A percentile compares a stretch with the other conserved stretches of the same genome.
Conservation (phyloP, 2,329 filamentous ascomycete genomes). For the Exophiala phaeomuriformis region DNA sequence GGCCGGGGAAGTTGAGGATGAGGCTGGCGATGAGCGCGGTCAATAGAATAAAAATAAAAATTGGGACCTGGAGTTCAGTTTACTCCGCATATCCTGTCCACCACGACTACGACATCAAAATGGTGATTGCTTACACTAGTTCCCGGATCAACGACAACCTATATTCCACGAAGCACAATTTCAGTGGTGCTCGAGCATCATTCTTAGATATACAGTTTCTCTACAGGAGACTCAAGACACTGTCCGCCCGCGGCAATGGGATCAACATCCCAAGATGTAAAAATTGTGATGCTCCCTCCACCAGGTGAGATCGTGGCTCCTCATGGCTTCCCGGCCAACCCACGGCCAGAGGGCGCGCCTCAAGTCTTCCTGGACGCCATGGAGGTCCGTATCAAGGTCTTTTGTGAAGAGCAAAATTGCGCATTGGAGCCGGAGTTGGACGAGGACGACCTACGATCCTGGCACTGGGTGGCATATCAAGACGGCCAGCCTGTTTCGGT, state of each 20-base stretch:
- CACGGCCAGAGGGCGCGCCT: constrained; percentile 32
- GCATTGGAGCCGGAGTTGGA: constrained; percentile 67
- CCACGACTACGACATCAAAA: too few relatives aligned
- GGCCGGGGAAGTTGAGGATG: background rate
- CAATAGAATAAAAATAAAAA: too few relatives aligned
- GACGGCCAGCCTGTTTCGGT: constrained; percentile 58
- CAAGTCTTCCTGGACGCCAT: constrained; percentile 54
- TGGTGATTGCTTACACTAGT: too few relatives aligned
- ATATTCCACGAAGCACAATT: too few relatives aligned
- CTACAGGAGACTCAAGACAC: background rate
- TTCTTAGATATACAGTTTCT: too few relatives aligned
- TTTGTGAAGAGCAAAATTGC: constrained; percentile 51
- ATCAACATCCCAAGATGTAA: background rate
- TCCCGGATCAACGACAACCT: too few relatives aligned
- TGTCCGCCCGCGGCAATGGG: constrained; percentile 2
- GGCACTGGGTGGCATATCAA: constrained; percentile 83
- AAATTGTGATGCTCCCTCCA: constrained; percentile 16
- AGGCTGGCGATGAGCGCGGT: too few relatives aligned
- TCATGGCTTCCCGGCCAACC: constrained; percentile 24
- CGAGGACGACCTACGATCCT: constrained; percentile 67
- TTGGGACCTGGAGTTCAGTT: too few relatives aligned
- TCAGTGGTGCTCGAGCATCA: too few relatives aligned
- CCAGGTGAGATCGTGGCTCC: constrained; percentile 22
- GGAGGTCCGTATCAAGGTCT: constrained; percentile 51
- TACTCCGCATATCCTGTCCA: too few relatives aligned